Evolutionary conservation across 2,329 filamentous ascomycete genomes (phyloP).

Genomic region (Botryotinia convoluta): DNA sequence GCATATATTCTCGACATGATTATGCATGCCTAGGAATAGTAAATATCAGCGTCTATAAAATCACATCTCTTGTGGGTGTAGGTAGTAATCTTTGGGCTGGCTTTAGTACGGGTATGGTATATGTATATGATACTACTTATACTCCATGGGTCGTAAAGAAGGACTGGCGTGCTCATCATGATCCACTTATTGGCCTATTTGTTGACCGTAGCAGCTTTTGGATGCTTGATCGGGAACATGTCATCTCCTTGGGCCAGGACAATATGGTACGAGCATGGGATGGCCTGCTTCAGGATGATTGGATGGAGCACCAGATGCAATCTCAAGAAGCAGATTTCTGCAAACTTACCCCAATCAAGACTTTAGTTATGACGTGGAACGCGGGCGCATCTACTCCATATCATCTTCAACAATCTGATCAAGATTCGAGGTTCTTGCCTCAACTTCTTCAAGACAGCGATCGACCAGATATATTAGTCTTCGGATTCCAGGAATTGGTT

Average conservation of each 20-base stretch:
- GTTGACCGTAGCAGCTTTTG: conserved; percentile 81
- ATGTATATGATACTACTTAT: conserved; percentile 80
- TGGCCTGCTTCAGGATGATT: conserved; percentile 88
- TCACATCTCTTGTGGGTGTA: conserved; percentile 79
- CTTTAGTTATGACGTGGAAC: conserved; percentile 91
- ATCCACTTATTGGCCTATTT: conserved; percentile 73
- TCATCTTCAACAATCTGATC: conserved; percentile 66
- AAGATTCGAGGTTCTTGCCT: conserved; percentile 75
- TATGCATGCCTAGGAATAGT: conserved; percentile 77
- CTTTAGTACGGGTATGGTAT: conserved; percentile 91
- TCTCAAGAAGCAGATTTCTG: conserved; percentile 79
- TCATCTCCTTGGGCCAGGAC: conserved; percentile 83
- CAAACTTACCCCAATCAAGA: conserved; percentile 76
- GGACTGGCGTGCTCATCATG: conserved; percentile 84
- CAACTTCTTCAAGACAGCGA: conserved; percentile 73
- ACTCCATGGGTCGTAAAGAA: conserved; percentile 90
- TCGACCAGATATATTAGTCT: conserved; percentile 85
- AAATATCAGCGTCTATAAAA: conserved; percentile 91
- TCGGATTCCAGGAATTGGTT: conserved; percentile 98
- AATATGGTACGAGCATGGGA: conserved; percentile 87
- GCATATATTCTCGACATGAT: conserved; percentile 76
- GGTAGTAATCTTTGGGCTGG: conserved; percentile 87
- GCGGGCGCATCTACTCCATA: conserved; percentile 92
- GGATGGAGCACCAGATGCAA: conserved; percentile 90
- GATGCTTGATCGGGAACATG: conserved; percentile 78